Base-by-base conservation (phyloP, 1,139 yeast genomes). In the Geotrichum citri-aurantii region DNA sequence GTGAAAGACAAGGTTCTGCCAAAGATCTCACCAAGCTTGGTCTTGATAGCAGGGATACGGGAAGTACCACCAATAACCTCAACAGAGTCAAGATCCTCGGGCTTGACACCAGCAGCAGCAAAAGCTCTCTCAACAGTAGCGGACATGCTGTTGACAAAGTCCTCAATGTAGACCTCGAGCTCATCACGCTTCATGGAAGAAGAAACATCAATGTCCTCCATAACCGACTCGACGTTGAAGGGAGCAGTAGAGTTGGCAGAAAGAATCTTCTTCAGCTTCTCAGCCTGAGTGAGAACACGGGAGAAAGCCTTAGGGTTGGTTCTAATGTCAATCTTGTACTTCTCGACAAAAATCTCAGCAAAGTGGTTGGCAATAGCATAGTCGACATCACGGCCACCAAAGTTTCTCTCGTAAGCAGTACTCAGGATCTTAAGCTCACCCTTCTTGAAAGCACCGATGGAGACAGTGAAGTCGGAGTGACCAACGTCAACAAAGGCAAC, bases 61-160 rank as follows among this genome's bases (percentile, higher is more conserved):
- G 98, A 88, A 74, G 96, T 88, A 68, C 99, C 99, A 79, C 99
- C 99, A 72, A 93, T 87, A 64, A 93, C 85, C 80, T 93, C 99
- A 68, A 93, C 85, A 60, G 91, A 83, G 77, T 92, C 97, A 65
- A 93, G 78, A 62, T 92, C 96, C 27, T 78, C 87, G 63, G 79
- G 77, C 53, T 83, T 72, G 65, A 93, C 73, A 60, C 87, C 86
- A 61, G 99, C 95, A 73, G 83, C 85, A 70, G 82, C 81, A 73
- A 95, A 81, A 63, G 98, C 99, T 61, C 77, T 74, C 74, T 88
- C 88, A 68, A 92, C 81, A 69, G 98, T 97, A 57, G 78, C 80
- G 66, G 82, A 77, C 66, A 91, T 81, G 76, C 89, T 84, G 66
- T 80, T 84, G 71, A 93, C 82, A 70, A 89, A 80, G 65, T 97